Evolutionary conservation across 805 yeast species (phyloP).

Genomic region (Blastobotrys muscicola): DNA sequence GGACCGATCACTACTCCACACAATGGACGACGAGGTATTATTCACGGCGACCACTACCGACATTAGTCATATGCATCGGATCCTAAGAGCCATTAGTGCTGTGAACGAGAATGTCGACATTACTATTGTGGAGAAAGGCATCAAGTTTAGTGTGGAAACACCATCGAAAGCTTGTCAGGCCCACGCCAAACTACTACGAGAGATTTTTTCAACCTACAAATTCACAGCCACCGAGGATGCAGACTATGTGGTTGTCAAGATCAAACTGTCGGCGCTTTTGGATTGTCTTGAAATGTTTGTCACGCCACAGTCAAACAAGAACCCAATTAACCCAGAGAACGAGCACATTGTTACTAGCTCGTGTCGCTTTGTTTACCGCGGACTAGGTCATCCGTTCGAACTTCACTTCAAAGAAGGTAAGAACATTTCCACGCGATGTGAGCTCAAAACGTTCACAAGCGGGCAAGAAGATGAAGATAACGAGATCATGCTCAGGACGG

Average conservation of each 20-base stretch:
- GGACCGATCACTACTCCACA: no score
- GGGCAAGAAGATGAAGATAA: slow-evolving; percentile 25
- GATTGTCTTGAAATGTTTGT: slow-evolving; percentile 21
- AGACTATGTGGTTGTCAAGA: slow-evolving; percentile 8
- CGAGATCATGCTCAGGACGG: slow-evolving; percentile 35
- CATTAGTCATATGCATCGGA: slow-evolving; percentile 37
- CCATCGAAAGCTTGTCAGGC: slow-evolving; percentile 17
- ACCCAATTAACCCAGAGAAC: no score
- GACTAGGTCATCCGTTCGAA: slow-evolving; percentile 44
- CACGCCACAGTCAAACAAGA: not conserved
- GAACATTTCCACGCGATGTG: slow-evolving; percentile 47
- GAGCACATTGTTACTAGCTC: slow-evolving; percentile 12
- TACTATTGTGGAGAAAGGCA: slow-evolving; percentile 41
- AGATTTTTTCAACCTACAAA: slow-evolving; percentile 16
- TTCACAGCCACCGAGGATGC: slow-evolving; percentile 6
- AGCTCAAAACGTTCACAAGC: slow-evolving; percentile 37
- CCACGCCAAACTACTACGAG: slow-evolving; percentile 13
- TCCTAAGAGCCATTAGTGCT: slow-evolving; percentile 35
- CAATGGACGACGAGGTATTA: not conserved
- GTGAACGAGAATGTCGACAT: slow-evolving; percentile 34
- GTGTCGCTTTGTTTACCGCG: slow-evolving; percentile 37
- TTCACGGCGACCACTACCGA: slow-evolving; percentile 41
- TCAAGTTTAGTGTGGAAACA: slow-evolving; percentile 39
- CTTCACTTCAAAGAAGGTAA: slow-evolving; percentile 45
- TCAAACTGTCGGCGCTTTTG: slow-evolving; percentile 16